Percentiles rank a stretch among this genome's conserved stretches.
Conservation (phyloP, 768 basidiomycete genomes). For the Leccinum ochraceum region DNA sequence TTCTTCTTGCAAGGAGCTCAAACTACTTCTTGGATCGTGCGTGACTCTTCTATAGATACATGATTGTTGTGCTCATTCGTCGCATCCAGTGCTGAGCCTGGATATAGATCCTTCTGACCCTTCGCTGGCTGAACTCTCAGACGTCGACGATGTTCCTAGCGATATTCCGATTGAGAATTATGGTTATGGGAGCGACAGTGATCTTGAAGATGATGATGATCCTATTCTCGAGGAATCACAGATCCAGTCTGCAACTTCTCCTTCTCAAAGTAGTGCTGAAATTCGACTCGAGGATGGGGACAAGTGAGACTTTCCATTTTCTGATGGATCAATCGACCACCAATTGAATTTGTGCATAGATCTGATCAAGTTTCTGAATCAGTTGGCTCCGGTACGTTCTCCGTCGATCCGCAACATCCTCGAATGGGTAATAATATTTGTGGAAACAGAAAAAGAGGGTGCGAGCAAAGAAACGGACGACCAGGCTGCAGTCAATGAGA, state of each 20-base stretch:
- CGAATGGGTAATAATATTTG: neutral
- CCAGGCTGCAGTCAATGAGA: neutral
- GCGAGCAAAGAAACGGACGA: neutral
- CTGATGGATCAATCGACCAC: neutral
- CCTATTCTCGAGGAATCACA: neutral
- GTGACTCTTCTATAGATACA: neutral
- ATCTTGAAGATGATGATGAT: neutral
- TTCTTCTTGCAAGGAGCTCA: neutral
- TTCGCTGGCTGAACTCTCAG: neutral
- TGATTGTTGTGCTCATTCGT: neutral
- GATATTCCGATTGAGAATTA: neutral
- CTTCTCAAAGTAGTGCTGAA: neutral
- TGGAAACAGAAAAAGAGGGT: neutral
- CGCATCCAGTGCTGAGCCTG: neutral
- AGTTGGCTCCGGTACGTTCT: neutral
- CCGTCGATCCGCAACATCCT: no score
- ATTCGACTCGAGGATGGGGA: neutral
- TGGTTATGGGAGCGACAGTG: neutral
- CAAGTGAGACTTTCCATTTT: neutral
- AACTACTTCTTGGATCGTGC: neutral
- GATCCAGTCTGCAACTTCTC: neutral
- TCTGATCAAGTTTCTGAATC: neutral
- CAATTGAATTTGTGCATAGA: neutral
- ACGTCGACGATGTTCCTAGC: neutral
- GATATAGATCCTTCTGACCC: neutral